Percentiles rank a stretch among this genome's conserved stretches.
Evolutionary conservation across 495 filamentous ascomycete genomes (phyloP).

Genomic region (Hyaloscypha finlandica): DNA sequence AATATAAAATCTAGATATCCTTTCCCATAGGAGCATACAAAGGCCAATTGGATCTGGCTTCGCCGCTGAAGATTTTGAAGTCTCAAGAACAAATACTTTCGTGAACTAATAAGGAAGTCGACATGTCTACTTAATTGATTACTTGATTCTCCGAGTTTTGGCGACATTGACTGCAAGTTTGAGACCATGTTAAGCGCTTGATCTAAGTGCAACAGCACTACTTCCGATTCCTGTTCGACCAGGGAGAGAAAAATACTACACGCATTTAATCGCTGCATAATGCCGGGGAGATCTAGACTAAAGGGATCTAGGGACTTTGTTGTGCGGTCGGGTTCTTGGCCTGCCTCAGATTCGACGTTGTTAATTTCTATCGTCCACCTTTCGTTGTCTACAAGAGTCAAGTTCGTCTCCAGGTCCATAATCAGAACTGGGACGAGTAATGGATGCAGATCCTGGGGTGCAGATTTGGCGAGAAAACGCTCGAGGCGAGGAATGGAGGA

Average conservation of each 20-base stretch:
- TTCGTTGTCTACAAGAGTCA: conserved; percentile 1
- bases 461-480: not conserved
- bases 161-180: not conserved
- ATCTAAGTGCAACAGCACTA: not conserved
- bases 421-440: not conserved
- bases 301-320: not conserved
- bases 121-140: not conserved
- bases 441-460: not conserved
- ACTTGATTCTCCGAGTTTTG: not conserved
- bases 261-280: not conserved
- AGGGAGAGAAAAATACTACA: not conserved
- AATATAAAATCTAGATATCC: not conserved
- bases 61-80: conserved; percentile 4
- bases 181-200: not conserved
- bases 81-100: not conserved
- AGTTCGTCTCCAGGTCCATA: conserved; percentile 5
- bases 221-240: not conserved
- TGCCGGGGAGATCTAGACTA: not conserved
- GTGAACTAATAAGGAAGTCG: not conserved
- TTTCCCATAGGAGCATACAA: not conserved
- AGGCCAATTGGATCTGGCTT: not conserved
- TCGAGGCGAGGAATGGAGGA: not conserved
- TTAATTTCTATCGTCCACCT: conserved; percentile 1
- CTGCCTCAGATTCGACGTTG: not conserved
- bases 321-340: not conserved